These are phyloP conservation scores for Melaleuca alternifolia DNA, from an alignment of 345 rosid species.

Conservation along the genomic window DNA sequence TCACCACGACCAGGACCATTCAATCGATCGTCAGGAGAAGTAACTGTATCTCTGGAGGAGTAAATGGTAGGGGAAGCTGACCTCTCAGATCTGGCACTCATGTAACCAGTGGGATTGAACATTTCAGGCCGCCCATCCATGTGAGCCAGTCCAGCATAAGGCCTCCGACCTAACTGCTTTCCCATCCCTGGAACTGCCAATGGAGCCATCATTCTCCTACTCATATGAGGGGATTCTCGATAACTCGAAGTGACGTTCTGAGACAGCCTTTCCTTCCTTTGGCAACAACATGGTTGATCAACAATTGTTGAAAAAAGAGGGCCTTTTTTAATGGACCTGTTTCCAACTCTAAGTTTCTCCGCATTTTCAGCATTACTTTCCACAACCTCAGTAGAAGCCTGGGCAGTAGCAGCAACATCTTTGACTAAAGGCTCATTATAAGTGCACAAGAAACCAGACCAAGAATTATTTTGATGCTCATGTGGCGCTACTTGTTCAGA, in stretches of 20 bases:
- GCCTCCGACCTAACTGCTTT: slow-evolving; percentile 13
- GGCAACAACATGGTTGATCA: slow-evolving; percentile 82
- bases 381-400: not conserved
- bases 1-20: slow-evolving; percentile 17
- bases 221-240: slow-evolving; percentile 52
- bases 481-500: slow-evolving; percentile 17
- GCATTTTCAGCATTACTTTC: slow-evolving; percentile 19
- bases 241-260: slow-evolving; percentile 31
- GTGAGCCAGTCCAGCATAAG: slow-evolving; percentile 12
- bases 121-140: slow-evolving; percentile 29
- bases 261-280: slow-evolving; percentile 60
- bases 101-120: slow-evolving; percentile 2
- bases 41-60: slow-evolving; percentile 8
- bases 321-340: slow-evolving; percentile 26
- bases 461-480: slow-evolving; percentile 20
- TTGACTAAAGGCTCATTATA: slow-evolving; percentile 18
- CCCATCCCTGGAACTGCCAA: slow-evolving; percentile 18
- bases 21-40: slow-evolving; percentile 15
- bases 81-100: slow-evolving; percentile 29
- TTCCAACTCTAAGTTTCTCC: slow-evolving; percentile 20
- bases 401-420: slow-evolving; percentile 5
- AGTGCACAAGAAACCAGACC: slow-evolving; percentile 17
- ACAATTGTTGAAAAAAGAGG: slow-evolving; percentile 28
- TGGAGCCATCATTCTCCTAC: slow-evolving; percentile 38
- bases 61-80: slow-evolving; percentile 5